Percentiles rank a stretch among this genome's conserved stretches.
Conservation (phyloP, 176 grass and related monocot genomes). For the Oryza glumipatula region DNA sequence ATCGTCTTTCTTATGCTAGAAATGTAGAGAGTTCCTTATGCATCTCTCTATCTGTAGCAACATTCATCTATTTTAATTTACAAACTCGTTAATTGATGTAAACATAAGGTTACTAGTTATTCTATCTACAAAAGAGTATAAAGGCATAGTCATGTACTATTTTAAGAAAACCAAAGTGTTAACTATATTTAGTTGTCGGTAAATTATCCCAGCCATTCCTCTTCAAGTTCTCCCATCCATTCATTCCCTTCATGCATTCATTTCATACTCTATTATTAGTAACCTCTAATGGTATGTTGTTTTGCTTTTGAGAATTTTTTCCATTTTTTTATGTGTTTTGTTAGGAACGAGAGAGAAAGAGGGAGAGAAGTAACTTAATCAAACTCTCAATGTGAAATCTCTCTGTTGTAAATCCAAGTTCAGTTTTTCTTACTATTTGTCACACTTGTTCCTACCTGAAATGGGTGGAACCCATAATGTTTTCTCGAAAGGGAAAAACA, state of each 20-base stretch:
- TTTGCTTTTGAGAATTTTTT: slow-evolving; percentile 38
- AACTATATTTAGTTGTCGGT: slow-evolving; percentile 49
- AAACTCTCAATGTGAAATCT: slow-evolving; percentile 22
- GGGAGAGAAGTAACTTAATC: not conserved
- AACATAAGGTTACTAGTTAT: not conserved
- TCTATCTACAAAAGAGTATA: slow-evolving; percentile 26
- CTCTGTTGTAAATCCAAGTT: slow-evolving; percentile 14
- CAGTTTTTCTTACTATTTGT: slow-evolving; percentile 25
- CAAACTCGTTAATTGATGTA: not conserved
- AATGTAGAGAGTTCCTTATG: not conserved
- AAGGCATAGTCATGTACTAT: slow-evolving; percentile 25
- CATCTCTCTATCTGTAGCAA: not conserved
- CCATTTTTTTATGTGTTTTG: not conserved
- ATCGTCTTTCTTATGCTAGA: not conserved
- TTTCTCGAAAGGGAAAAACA: slow-evolving; percentile 43
- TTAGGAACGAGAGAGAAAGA: slow-evolving; percentile 16
- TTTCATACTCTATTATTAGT: slow-evolving; percentile 6
- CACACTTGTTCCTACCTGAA: not conserved
- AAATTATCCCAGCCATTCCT: slow-evolving; percentile 22
- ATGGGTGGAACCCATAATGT: slow-evolving; percentile 41
- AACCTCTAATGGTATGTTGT: slow-evolving; percentile 40
- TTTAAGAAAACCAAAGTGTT: slow-evolving; percentile 26
- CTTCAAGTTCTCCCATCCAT: not conserved
- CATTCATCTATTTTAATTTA: not conserved
- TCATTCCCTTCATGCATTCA: not conserved